Conservation (phyloP, 1,284 basidiomycete species). For the Trametes polyzona region DNA sequence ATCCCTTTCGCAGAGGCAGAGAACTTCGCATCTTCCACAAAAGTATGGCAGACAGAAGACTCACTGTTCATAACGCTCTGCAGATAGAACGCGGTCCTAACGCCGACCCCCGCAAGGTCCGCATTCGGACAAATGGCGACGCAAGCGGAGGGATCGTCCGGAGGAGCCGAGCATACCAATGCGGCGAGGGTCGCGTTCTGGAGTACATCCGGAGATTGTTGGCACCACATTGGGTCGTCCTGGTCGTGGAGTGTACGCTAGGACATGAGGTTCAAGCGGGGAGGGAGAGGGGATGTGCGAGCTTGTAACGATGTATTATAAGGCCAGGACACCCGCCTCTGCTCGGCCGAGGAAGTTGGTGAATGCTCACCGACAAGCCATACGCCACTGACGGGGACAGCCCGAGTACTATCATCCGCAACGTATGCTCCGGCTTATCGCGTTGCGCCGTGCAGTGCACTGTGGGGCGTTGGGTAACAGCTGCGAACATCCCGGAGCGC, state of each 20-base stretch:
- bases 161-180: conserved; percentile 3
- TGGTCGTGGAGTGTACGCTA: neutral
- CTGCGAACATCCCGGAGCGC: neutral
- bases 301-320: neutral
- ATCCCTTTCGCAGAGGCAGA: too few species aligned
- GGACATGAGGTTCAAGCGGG: neutral
- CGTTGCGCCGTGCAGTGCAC: neutral
- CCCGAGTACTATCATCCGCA: neutral
- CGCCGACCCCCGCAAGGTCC: conserved; percentile 35
- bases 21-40: conserved; percentile 3
- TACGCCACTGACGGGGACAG: neutral
- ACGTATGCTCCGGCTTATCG: neutral
- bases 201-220: neutral
- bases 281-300: neutral
- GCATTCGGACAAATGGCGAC: conserved; percentile 32
- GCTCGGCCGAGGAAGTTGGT: neutral
- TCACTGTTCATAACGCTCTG: conserved; percentile 36
- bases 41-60: conserved; percentile 4
- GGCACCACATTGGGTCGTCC: conserved; percentile 14
- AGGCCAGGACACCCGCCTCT: neutral
- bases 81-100: conserved; percentile 34
- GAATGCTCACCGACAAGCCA: neutral
- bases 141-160: conserved; percentile 4
- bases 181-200: conserved; percentile 12
- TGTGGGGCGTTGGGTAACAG: neutral